These are phyloP conservation scores for Chalciporus sphaerocephalus DNA, from an alignment of 768 basidiomycete species.

Conservation along the genomic window DNA sequence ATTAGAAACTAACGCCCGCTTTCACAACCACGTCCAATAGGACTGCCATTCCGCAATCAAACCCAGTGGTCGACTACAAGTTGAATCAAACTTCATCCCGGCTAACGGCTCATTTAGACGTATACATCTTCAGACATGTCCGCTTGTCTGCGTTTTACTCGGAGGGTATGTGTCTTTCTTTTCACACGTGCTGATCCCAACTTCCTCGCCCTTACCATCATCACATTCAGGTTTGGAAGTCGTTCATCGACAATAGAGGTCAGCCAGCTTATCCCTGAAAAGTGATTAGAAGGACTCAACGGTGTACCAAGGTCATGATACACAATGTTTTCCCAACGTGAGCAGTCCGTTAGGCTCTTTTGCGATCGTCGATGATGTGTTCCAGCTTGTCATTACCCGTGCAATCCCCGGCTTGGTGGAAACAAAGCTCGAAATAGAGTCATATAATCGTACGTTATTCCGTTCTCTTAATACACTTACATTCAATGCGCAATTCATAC, in stretches of 20 bases:
- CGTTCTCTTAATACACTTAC: background rate
- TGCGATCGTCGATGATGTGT: background rate
- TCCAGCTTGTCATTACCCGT: slow-evolving; percentile 56
- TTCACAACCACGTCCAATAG: slow-evolving; percentile 3
- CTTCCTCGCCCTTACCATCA: background rate
- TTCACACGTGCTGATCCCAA: background rate
- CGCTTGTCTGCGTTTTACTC: slow-evolving; percentile 69
- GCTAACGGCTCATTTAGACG: background rate
- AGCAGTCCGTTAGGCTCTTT: slow-evolving; percentile 10
- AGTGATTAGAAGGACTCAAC: slow-evolving; percentile 1
- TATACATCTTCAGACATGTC: slow-evolving; percentile 38
- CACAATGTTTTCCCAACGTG: slow-evolving; percentile 76
- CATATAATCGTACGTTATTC: slow-evolving; percentile 60
- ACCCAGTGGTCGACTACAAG: too few relatives aligned
- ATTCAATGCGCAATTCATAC: slow-evolving; percentile 1
- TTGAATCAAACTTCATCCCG: too few relatives aligned
- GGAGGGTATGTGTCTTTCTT: slow-evolving; percentile 38
- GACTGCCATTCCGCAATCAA: too few relatives aligned
- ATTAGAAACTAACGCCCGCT: slow-evolving; percentile 30
- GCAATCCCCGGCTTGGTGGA: slow-evolving; percentile 72
- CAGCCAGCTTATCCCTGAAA: background rate
- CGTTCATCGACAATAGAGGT: slow-evolving; percentile 75
- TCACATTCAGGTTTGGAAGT: slow-evolving; percentile 62
- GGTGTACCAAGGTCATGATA: slow-evolving; percentile 61
- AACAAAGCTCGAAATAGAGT: slow-evolving; percentile 67